Evolutionary conservation across 2,329 filamentous ascomycete species (phyloP), one percentile per base, ranked within the genome.

Genomic region (Claviceps quebecensis): DNA sequence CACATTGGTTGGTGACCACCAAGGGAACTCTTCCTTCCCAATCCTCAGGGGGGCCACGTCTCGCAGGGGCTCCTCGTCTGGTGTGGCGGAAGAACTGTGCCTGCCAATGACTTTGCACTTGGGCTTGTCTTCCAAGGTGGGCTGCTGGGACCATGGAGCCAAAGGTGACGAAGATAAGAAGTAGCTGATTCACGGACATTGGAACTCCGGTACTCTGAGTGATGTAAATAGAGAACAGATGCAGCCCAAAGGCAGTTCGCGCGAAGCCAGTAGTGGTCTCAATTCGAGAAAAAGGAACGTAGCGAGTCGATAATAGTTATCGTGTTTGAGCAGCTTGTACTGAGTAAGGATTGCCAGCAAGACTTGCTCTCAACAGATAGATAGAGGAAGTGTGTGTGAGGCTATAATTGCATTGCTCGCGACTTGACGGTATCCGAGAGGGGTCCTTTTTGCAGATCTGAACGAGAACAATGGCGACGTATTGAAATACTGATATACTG

Each of bases 1-100:
- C 70, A 60, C 87, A 94, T 52, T 75, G 74, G 67, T 91, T 94
- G 53, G 80, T 83, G 52, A 93, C 72, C 6, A 80, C 71, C 26
- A 93, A 69, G 6, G 84, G 83, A 40, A 80, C 68, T 22, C 64
- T 70, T 49, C 69, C 69, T 9, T 66, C 60, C 50, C 58, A 59
- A 17, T 65, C 58, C 34, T 60, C 59, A 1, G 66, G 63, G 36
- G 65, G 63, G 6, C 63, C 65, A 54, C 60, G 58, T 47, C 57
- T 62, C 53, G 61, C 57, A 19, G 55, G 56, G n/a, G 54, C 47
- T 17, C 51, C 55, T 17, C 57, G 61, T 23, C 59, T 61, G 23
- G 56, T 57, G 13, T 61, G 53, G 47, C 56, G 57, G 13, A 63
- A 56, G 50, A 62, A 62, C 23, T 60, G 58, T 17, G 58, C 54